Evolutionary conservation across 306 rosid species (phyloP).

Genomic region (Begonia fuchsioides): DNA sequence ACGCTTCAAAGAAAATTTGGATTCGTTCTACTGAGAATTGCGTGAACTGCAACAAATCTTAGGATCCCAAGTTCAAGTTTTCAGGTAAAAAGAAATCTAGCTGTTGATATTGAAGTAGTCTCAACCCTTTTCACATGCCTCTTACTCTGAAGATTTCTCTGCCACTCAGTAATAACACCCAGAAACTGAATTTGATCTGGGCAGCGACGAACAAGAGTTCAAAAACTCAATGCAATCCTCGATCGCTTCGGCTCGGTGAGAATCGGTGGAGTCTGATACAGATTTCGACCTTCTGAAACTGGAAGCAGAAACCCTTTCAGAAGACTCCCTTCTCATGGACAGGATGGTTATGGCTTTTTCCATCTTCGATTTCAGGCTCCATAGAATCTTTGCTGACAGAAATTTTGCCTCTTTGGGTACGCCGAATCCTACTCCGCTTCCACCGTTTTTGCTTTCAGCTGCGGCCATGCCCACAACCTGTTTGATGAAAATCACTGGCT

Average conservation of each 20-base stretch:
- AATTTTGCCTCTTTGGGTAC: conserved; percentile 25
- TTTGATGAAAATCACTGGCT: conserved; percentile 31
- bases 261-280: conserved; percentile 11
- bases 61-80: too few relatives aligned
- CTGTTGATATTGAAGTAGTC: too few relatives aligned
- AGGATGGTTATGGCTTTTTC: conserved; percentile 35
- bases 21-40: too few relatives aligned
- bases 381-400: conserved; percentile 41
- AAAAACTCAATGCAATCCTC: conserved; percentile 15
- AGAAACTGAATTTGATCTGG: conserved; percentile 34
- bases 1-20: too few relatives aligned
- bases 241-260: conserved; percentile 13
- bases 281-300: conserved; percentile 53
- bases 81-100: too few relatives aligned
- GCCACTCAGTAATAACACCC: conserved; percentile 8
- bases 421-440: conserved; percentile 24
- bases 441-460: conserved; percentile 29
- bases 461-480: conserved; percentile 8
- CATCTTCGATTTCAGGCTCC: conserved; percentile 47
- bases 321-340: conserved; percentile 38
- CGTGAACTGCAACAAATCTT: too few relatives aligned
- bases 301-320: conserved; percentile 59
- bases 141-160: too few relatives aligned
- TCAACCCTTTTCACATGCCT: too few relatives aligned
- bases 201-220: conserved; percentile 48